Conservation (phyloP, 495 filamentous ascomycete species). For the Bacidia rubella region DNA sequence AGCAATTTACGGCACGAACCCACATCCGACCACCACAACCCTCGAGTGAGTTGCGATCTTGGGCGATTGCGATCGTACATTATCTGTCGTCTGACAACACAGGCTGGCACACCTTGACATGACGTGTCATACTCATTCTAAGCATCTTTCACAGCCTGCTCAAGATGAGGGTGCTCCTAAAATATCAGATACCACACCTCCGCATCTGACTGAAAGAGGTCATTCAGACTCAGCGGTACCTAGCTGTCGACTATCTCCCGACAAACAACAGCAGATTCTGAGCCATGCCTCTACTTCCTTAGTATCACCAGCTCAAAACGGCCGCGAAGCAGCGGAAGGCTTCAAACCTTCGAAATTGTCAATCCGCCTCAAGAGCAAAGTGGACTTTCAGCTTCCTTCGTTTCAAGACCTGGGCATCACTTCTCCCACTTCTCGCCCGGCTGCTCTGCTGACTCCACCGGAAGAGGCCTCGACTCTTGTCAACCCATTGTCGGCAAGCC, state of each 20-base stretch:
- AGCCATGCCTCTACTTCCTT: not conserved
- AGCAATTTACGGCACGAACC: too few relatives aligned
- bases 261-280: not conserved
- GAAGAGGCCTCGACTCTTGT: slow-evolving; percentile 10
- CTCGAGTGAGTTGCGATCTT: not conserved
- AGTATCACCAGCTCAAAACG: not conserved
- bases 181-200: not conserved
- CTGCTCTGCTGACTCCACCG: slow-evolving; percentile 18
- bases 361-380: not conserved
- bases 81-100: not conserved
- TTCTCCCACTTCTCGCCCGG: slow-evolving; percentile 26
- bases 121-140: not conserved
- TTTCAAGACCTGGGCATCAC: slow-evolving; percentile 28
- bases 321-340: not conserved
- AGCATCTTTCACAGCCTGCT: not conserved
- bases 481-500: not conserved
- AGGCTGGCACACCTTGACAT: not conserved
- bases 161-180: not conserved
- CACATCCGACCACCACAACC: too few relatives aligned
- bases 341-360: not conserved
- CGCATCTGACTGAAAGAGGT: slow-evolving; percentile 1
- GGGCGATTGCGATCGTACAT: not conserved
- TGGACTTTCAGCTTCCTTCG: slow-evolving; percentile 23
- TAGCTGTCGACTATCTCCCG: slow-evolving; percentile 2
- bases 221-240: slow-evolving; percentile 13